Evolutionary conservation across 2,329 filamentous ascomycete genomes (phyloP).

Genomic region (Colletotrichum orbiculare): DNA sequence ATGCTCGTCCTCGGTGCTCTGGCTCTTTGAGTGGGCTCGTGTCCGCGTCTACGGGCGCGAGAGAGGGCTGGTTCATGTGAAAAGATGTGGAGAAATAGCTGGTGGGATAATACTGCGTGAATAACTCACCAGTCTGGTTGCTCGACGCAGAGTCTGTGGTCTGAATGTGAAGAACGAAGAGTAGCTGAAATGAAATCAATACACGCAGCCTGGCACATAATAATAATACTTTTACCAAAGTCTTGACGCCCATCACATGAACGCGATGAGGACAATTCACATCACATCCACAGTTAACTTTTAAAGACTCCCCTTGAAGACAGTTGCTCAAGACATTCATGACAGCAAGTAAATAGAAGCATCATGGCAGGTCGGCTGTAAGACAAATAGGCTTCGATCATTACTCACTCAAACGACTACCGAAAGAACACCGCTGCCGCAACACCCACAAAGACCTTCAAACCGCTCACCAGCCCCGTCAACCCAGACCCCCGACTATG

Average conservation of each 20-base stretch:
- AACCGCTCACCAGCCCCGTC: background rate
- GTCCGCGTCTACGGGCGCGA: background rate
- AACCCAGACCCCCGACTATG: background rate
- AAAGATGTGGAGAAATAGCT: slow-evolving; percentile 5
- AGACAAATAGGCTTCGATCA: background rate
- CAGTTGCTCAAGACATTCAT: no score
- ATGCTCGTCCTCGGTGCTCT: slow-evolving; percentile 35
- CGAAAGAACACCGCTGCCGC: background rate
- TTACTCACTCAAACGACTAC: background rate
- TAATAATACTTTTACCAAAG: slow-evolving; percentile 9
- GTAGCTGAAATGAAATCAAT: slow-evolving; percentile 8
- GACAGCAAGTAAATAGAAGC: no score
- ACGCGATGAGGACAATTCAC: no score
- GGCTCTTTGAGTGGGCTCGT: slow-evolving; percentile 26
- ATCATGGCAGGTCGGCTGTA: no score
- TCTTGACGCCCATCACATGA: background rate
- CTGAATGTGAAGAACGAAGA: slow-evolving; percentile 10
- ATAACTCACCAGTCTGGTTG: slow-evolving; percentile 1
- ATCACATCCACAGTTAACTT: no score
- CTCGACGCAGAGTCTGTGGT: background rate
- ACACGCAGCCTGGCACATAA: slow-evolving; percentile 18
- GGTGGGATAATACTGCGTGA: slow-evolving; percentile 20
- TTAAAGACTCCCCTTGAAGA: no score
- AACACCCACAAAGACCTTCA: background rate
- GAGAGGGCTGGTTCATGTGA: background rate